Evolutionary conservation across 345 rosid genomes (phyloP), one percentile per base, ranked within the genome.

Genomic region (Syzygium aromaticum): DNA sequence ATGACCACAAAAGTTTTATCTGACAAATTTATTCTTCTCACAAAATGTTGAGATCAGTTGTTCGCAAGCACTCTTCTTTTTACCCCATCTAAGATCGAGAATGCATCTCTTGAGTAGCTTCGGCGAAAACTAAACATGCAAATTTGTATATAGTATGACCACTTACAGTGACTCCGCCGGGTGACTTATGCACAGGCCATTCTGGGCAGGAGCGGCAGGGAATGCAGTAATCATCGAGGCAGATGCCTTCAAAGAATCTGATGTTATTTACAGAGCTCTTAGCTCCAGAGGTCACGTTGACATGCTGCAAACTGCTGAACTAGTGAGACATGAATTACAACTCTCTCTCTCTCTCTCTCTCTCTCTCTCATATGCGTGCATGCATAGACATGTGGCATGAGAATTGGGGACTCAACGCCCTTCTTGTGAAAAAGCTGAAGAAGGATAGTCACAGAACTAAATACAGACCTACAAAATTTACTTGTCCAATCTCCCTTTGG

Each of bases 211-310:
- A 88, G 96, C 99, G 12, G 94, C 93, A 59, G 92, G 67, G n/a
- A 94, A 95, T 87, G 94, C 94, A 49, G 97, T 98, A 30, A 93
- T 98, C 52, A 95, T 98, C 9, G 99, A 98, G 91, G 99, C 98
- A 9, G 99, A 96, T 87, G 99, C 99, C 10, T 98, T 98, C 90
- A 96, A 98, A 87, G 99, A 98, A 90, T 90, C 99, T 53, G 99
- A 98, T 89, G 99, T 95, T n/a, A 93, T 98, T 25, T 98, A 94
- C 88, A 93, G 91, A 90, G 99, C 99, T 86, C 94, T 98, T 52
- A 96, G 95, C 92, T 95, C 98, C 86, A 91, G 92, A 88, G 99
- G 99, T 46, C 98, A 96, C 86, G 96, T 88, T 7, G 98, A 96
- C 92, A 89, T 97, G 98, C 92, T 97, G 89, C 94, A 90, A 86